Base-by-base conservation (phyloP, 805 yeast genomes). In the Schwanniomyces pseudopolymorphus region DNA sequence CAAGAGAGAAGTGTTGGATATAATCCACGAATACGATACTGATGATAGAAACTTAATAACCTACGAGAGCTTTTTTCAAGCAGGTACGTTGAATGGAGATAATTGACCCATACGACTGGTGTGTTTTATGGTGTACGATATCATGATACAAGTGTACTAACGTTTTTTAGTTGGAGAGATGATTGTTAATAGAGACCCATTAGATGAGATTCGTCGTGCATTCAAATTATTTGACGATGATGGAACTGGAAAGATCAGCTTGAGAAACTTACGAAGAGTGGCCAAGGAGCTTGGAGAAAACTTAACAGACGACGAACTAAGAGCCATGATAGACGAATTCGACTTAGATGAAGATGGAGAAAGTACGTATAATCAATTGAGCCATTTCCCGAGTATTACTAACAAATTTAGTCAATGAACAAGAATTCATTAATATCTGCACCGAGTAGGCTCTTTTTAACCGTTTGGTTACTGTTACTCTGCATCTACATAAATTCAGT, bases 241-340 rank as follows among this genome's bases (percentile, higher is more conserved):
- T 56, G 77, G 76, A 42, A 89, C 95, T 0, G 97, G 97, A 0
- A 87, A 85, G 61, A 90, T 91, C 52, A 81, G 87, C 46, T 72
- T 92, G 42, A 78, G 91, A 53, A 87, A 90, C 60, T 75, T 94
- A 48, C 81, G 95, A 64, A 78, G 94, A 50, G 96, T 92, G 1
- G 94, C 97, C 9, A 87, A 87, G 56, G 97, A 92, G 54, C 70
- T 94, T 47, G 97, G 97, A 2, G 99, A 94, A 64, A 87, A 85
- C 56, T 70, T 94, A 47, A 84, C 89, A 5, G 99, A 94, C 55
- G 96, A 89, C 48, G 99, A 94, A 60, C 73, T 94, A 43, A 78
- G 87, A 54, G 97, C 97, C 4, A 94, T 94, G 99, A 94, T 94
- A 53, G 96, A 91, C 51, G 98, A 92, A 65, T 94, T 94, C 61